These are phyloP conservation scores for Pugionium cornutum DNA, from an alignment of 345 rosid genomes.

Conservation along the genomic window DNA sequence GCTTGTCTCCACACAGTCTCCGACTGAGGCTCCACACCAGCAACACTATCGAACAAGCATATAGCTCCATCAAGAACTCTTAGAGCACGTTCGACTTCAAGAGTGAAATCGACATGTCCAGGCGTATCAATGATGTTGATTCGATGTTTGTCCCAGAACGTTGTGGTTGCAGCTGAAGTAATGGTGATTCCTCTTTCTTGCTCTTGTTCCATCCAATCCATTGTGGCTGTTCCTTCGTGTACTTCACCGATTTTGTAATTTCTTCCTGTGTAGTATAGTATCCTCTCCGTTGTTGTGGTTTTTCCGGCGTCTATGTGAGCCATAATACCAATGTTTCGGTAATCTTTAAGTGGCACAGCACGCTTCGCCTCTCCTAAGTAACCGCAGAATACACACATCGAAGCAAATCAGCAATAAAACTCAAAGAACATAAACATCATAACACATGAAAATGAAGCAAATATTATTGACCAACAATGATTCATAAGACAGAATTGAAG, in stretches of 20 bases:
- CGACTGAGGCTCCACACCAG: slow-evolving; percentile 98
- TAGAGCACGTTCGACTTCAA: slow-evolving; percentile 96
- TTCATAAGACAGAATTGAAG: not conserved
- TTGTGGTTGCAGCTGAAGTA: slow-evolving; percentile 94
- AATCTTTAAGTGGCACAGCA: slow-evolving; percentile 69
- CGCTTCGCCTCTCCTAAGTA: slow-evolving; percentile 60
- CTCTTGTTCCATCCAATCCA: slow-evolving; percentile 99
- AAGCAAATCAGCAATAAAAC: slow-evolving; percentile 16
- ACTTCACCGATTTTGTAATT: slow-evolving; percentile 99
- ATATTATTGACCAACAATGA: not conserved
- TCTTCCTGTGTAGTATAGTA: slow-evolving; percentile 87
- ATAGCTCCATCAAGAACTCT: slow-evolving; percentile 95
- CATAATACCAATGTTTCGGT: slow-evolving; percentile 95
- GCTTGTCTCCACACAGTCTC: slow-evolving; percentile 99
- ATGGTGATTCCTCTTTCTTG: slow-evolving; percentile 99
- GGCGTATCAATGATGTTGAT: slow-evolving; percentile 97
- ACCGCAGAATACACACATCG: slow-evolving; percentile 1
- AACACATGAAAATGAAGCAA: slow-evolving; percentile 5
- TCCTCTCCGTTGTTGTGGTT: slow-evolving; percentile 88
- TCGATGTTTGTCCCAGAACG: slow-evolving; percentile 86
- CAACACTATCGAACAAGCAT: slow-evolving; percentile 97
- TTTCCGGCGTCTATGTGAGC: slow-evolving; percentile 99
- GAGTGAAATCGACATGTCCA: slow-evolving; percentile 95
- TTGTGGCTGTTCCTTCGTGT: slow-evolving; percentile 96
- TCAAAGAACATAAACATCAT: not conserved